Percentiles rank a stretch among this genome's conserved stretches.
These are phyloP conservation scores for Leucosporidium scottii DNA, from an alignment of 768 basidiomycete genomes.

Conservation along the genomic window DNA sequence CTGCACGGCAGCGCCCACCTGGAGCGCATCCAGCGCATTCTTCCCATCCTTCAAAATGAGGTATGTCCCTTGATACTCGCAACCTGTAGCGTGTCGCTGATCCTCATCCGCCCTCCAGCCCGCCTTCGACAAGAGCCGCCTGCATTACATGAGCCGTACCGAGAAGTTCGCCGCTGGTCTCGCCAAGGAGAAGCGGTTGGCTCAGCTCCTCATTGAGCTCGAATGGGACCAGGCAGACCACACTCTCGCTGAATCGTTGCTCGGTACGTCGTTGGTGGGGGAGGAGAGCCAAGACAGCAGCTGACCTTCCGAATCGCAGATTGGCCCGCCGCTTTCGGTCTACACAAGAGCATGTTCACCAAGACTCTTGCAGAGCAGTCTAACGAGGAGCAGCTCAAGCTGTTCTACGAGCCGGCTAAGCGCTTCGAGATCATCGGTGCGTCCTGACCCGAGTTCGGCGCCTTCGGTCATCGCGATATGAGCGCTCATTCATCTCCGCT, in stretches of 20 bases:
- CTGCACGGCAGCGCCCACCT: constrained; percentile 25
- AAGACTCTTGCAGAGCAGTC: constrained; percentile 19
- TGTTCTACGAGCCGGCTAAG: constrained; percentile 37
- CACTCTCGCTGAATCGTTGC: constrained; percentile 32
- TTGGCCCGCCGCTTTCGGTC: constrained; percentile 30
- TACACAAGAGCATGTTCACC: constrained; percentile 27
- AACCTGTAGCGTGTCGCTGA: background rate
- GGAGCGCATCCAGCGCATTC: constrained; percentile 22
- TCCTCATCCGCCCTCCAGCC: constrained; percentile 10
- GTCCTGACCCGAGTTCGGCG: background rate
- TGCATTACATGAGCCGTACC: constrained; percentile 35
- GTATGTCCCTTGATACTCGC: background rate
- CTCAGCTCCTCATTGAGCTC: constrained; percentile 33
- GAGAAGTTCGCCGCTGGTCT: constrained; percentile 37
- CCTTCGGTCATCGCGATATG: background rate
- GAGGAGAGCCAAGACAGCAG: too few species aligned
- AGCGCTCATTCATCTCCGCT: background rate
- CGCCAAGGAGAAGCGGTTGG: constrained; percentile 37
- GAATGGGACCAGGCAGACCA: constrained; percentile 33
- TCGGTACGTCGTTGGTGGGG: constrained; percentile 15
- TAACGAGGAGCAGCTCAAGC: constrained; percentile 38
- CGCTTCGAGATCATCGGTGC: constrained; percentile 34
- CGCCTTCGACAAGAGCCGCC: constrained; percentile 37
- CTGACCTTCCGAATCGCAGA: constrained; percentile 8
- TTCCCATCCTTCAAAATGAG: constrained; percentile 28